Base-by-base conservation (phyloP, 164 flowering plant genomes). In the Akebia trifoliata region DNA sequence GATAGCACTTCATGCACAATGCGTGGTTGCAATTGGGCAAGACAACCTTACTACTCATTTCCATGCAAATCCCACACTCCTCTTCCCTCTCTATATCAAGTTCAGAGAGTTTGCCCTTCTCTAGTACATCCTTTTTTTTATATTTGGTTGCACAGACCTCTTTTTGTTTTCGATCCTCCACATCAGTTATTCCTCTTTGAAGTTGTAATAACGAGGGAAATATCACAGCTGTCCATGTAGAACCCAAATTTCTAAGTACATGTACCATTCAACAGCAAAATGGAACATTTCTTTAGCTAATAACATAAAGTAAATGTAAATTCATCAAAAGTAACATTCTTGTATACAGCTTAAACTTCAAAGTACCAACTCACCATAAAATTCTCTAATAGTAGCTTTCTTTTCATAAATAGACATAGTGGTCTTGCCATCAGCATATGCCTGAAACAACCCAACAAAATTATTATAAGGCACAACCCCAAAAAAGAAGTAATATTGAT, bases 1-100 rank as follows among this genome's bases (percentile, higher is more conserved):
- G 68, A 56, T 87, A 93, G 77, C 97, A 93, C 57, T 76, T 85
- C 72, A 85, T 62, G 60, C 98, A 92, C 74, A 88, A 34, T 1
- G 87, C 75, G 55, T 88, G 98, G 57, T 25, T 78, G 83, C 98
- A 88, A 47, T 64, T 68, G 20, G 98, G 98, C 57, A 92, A 61
- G 36, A 88, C 95, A 22, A 88, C 79, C 70, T 79, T 92, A 66
- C 71, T 77, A 55, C 74, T 70, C 61, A 78, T 59, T 77, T 92
- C 96, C 95, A 92, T 74, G 76, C 98, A 92, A 50, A 92, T 88
- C 4, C 89, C 93, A 64, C 96, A 92, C 59, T 92, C 96, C 61
- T 85, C 89, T 32, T 92, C 98, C 62, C 89, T 81, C 62, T 89
- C 97, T 3, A 76, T 30, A 51, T 92, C 96, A 29, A 81, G 53